Base-by-base conservation (phyloP, 345 rosid species). In the Bruguiera sexangula region DNA sequence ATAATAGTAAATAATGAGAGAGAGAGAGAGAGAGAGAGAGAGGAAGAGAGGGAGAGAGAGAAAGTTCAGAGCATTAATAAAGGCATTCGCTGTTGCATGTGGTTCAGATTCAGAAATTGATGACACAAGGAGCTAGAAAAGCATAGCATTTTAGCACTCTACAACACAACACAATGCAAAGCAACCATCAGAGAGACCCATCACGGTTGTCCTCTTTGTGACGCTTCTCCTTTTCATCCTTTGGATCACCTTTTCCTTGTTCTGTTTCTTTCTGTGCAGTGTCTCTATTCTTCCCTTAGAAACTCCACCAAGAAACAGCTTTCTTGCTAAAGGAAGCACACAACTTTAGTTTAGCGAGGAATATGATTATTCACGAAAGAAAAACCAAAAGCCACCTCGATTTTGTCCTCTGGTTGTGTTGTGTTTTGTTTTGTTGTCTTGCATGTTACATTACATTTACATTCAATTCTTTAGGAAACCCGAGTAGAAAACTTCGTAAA, bases 41-140 rank as follows among this genome's bases (percentile, higher is more conserved):
- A 60, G 37, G 61, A 66, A 2, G 27, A 60, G 37, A 65, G 62
- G 76, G 61, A 29, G 50, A 37, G 39, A 31, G 16, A 37, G 32
- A n/a, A 64, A 76, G 69, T 69, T 56, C 80, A 80, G 82, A 52
- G 31, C 84, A 81, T 71, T 79, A 70, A 80, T 80, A 75, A 81
- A 70, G 70, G 75, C 72, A 64, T 82, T 65, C 75, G 73, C 69
- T 71, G 84, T 76, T 79, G 63, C 83, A 73, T 81, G 69, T 69
- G 66, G 60, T 31, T 50, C 61, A 50, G 79, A 79, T 77, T 76
- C 82, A 65, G 82, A 78, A 80, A 73, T 76, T 82, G 82, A 80
- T 75, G 84, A 76, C 87, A 82, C 55, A 78, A 69, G 60, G 65
- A 59, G 56, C 50, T 3, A 63, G 58, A 30, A 60, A 55, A 54